A percentile compares a stretch with the other conserved stretches of the same genome.
Conservation (phyloP, 495 filamentous ascomycete species). For the Wilcoxina mikolae region DNA sequence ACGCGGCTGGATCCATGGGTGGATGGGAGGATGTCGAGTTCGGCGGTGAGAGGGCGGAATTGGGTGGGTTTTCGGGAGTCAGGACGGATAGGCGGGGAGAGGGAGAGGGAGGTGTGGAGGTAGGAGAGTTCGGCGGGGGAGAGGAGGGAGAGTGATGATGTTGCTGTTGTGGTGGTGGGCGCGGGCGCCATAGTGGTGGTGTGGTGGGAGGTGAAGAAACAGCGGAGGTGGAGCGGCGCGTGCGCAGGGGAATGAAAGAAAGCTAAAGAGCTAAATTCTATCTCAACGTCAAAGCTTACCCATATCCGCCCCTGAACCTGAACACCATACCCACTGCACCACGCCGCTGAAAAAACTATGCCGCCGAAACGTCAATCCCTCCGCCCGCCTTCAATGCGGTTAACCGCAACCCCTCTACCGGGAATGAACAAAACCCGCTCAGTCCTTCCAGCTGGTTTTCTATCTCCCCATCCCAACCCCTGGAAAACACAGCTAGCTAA, state of each 20-base stretch:
- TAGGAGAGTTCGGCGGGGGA: conserved; percentile 94
- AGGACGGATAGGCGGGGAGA: conserved; percentile 68
- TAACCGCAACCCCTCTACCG: conserved; percentile 4
- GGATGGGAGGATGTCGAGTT: conserved; percentile 73
- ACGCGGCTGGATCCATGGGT: conserved; percentile 86
- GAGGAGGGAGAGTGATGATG: conserved; percentile 43
- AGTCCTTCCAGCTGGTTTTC: conserved; percentile 20
- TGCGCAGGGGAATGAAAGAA: neutral
- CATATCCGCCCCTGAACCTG: too few species aligned
- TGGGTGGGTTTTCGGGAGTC: conserved; percentile 69
- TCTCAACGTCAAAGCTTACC: too few species aligned
- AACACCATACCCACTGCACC: too few species aligned
- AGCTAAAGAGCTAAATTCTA: neutral
- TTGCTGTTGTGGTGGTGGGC: neutral
- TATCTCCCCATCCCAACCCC: neutral
- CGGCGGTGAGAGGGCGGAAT: conserved; percentile 81
- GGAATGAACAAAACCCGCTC: conserved; percentile 8
- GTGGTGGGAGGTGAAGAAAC: conserved; percentile 10
- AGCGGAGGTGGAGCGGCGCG: neutral
- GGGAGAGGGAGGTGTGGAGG: conserved; percentile 72
- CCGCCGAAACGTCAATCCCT: conserved; percentile 6
- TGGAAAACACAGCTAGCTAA: neutral
- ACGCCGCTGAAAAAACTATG: conserved; percentile 1
- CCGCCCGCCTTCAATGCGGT: conserved; percentile 4
- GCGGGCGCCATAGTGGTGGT: conserved; percentile 26